These are phyloP conservation scores for Tolypocladium amazonense DNA, from an alignment of 2,329 filamentous ascomycete species.

Conservation along the genomic window DNA sequence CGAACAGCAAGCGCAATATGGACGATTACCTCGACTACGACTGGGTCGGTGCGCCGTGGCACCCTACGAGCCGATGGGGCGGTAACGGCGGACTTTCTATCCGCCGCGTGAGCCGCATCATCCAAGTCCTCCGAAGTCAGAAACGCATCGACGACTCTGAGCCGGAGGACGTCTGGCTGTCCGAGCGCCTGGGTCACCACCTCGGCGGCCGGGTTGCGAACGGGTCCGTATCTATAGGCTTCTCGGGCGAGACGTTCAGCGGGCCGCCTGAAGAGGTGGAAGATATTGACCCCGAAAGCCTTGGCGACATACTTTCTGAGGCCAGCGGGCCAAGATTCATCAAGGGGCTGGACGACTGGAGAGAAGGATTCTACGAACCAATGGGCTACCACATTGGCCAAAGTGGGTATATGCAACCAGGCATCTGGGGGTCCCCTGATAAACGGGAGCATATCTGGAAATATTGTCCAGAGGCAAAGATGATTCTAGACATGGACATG, in stretches of 20 bases:
- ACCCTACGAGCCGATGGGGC: constrained; percentile 20
- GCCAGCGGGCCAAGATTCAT: constrained; percentile 11
- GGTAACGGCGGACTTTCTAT: constrained; percentile 26
- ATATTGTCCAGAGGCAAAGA: constrained; percentile 49
- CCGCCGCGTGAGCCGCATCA: constrained; percentile 39
- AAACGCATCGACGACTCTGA: constrained; percentile 30
- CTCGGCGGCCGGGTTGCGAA: constrained; percentile 39
- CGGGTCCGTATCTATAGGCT: constrained; percentile 34
- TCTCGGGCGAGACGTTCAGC: constrained; percentile 37
- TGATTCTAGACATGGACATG: constrained; percentile 44
- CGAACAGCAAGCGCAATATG: constrained; percentile 34
- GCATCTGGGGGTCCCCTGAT: constrained; percentile 37
- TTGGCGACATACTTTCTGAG: neutral
- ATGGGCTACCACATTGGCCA: constrained; percentile 49
- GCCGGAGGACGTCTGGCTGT: constrained; percentile 47
- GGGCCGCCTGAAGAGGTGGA: constrained; percentile 15
- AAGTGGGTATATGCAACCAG: constrained; percentile 33
- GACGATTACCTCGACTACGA: constrained; percentile 42
- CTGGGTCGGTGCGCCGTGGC: constrained; percentile 44
- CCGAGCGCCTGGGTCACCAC: constrained; percentile 36
- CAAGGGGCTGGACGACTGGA: constrained; percentile 36
- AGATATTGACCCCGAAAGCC: constrained; percentile 3
- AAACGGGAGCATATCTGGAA: constrained; percentile 40
- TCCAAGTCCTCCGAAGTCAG: constrained; percentile 39
- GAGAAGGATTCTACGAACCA: constrained; percentile 41